Evolutionary conservation across 2,329 filamentous ascomycete genomes (phyloP), one percentile per base, ranked within the genome.

Genomic region (Sporothrix pallida): DNA sequence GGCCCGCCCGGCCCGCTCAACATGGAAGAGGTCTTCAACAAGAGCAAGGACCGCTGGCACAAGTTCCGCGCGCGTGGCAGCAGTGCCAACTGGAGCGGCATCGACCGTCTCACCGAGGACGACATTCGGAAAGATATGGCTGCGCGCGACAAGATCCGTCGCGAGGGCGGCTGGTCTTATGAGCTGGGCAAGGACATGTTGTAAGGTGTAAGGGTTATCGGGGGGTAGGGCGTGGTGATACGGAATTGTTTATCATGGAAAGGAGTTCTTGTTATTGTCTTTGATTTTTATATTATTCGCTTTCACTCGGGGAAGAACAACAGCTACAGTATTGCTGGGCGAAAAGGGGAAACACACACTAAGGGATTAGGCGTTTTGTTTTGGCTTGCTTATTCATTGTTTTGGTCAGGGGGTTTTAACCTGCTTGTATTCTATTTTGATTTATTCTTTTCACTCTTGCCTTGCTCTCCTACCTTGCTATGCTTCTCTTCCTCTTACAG

Each of bases 21-120:
- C 79, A 96, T 99, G 91, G 97, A 99, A 79, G 95, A 98, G 80
- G 94, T 98, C 46, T 99, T 99, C 83, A 92, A 88, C 82, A 93
- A 94, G 81, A 95, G 92, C 82, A 94, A 94, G 81, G 94, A 95
- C 73, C 86, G 92, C 76, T 90, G 93, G 81, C 93, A 93, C 85
- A 93, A 94, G 80, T 98, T 98, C 86, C 90, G 97, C 20, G 91
- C 93, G 70, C 89, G 96, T 73, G 98, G 95, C 5, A 97, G 93
- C 78, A 97, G 94, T 82, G 97, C 97, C 50, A 97, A 97, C 83
- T 99, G 96, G 96, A 91, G 89, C 79, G 88, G 93, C 72, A 86
- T 91, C 2, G 97, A 99, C 78, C 83, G 86, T 71, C 86, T 99
- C 78, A 98, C 95, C 0, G 92, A 95, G 77, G 95, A 97, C 74